Percentiles rank a stretch among this genome's conserved stretches.
phyloP scores from a whole-genome alignment of 1,284 basidiomycete genomes.

The Trametes hirsuta region DNA sequence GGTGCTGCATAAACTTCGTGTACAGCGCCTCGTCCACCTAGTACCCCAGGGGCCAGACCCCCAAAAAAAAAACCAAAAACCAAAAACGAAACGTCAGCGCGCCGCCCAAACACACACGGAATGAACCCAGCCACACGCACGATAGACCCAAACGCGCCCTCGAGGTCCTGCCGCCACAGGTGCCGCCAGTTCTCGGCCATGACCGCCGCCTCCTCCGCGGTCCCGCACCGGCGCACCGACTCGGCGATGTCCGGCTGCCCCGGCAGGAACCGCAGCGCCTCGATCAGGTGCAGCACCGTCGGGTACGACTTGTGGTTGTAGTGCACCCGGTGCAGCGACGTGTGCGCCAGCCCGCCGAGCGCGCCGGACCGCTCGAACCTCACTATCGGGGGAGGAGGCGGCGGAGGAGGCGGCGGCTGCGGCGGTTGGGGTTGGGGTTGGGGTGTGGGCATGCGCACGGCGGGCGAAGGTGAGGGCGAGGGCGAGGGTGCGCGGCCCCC shows the following conservation, averaged over 20 bases:
- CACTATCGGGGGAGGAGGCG: slow-evolving; percentile 9
- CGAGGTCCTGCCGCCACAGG: slow-evolving; percentile 52
- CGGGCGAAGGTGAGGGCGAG: not conserved
- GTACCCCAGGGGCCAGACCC: not conserved
- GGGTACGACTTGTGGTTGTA: slow-evolving; percentile 57
- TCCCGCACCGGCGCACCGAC: slow-evolving; percentile 47
- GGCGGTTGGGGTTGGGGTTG: not conserved
- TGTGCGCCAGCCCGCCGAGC: slow-evolving; percentile 54
- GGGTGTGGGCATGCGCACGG: slow-evolving; percentile 9
- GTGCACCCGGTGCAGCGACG: slow-evolving; percentile 57
- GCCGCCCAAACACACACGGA: not conserved
- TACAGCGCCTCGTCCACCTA: slow-evolving; percentile 68
- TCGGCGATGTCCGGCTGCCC: slow-evolving; percentile 54
- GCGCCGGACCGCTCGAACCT: slow-evolving; percentile 21
- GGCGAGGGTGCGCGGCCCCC: not conserved
- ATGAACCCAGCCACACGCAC: slow-evolving; percentile 38
- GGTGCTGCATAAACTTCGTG: slow-evolving; percentile 66
- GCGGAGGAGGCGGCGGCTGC: slow-evolving; percentile 4
- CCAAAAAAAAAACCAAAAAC: too few relatives aligned
- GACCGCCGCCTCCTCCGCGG: slow-evolving; percentile 52
- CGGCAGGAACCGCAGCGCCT: slow-evolving; percentile 66
- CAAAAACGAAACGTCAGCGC: not conserved
- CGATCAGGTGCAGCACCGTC: slow-evolving; percentile 66
- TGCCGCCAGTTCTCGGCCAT: slow-evolving; percentile 45
- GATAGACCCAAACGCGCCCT: slow-evolving; percentile 45